Evolutionary conservation across 2,329 filamentous ascomycete genomes (phyloP).

Genomic region (Colletotrichum trifolii): DNA sequence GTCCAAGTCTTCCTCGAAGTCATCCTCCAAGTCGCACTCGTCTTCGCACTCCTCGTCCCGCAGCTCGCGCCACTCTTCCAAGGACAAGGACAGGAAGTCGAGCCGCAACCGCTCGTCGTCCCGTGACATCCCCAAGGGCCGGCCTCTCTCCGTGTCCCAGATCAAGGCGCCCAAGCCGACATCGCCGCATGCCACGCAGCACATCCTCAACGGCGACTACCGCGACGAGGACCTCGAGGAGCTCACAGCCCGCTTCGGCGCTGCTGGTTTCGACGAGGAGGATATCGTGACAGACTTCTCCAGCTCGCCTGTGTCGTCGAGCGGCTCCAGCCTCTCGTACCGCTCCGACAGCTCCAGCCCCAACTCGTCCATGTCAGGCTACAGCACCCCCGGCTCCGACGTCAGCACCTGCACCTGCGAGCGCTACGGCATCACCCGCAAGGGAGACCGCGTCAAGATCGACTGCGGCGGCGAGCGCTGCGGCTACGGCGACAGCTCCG

Average conservation of each 20-base stretch:
- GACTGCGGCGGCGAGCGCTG: slow-evolving; percentile 93
- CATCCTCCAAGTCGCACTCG: slow-evolving; percentile 57
- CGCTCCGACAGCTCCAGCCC: slow-evolving; percentile 80
- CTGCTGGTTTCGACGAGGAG: slow-evolving; percentile 68
- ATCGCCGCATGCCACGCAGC: slow-evolving; percentile 86
- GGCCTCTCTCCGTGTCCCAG: slow-evolving; percentile 86
- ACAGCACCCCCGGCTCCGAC: slow-evolving; percentile 82
- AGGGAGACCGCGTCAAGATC: slow-evolving; percentile 92
- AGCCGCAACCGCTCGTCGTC: slow-evolving; percentile 61
- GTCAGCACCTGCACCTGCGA: slow-evolving; percentile 90
- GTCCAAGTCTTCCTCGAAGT: slow-evolving; percentile 50
- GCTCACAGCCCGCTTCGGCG: slow-evolving; percentile 79
- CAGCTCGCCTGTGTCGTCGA: slow-evolving; percentile 72
- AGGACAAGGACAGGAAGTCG: slow-evolving; percentile 54
- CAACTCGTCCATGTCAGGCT: slow-evolving; percentile 79
- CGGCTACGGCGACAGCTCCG: slow-evolving; percentile 79
- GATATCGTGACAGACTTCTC: slow-evolving; percentile 66
- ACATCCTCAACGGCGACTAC: slow-evolving; percentile 87
- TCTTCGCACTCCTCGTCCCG: slow-evolving; percentile 59
- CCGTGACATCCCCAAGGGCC: slow-evolving; percentile 84
- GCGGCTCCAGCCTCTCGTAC: slow-evolving; percentile 76
- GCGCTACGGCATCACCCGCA: slow-evolving; percentile 95
- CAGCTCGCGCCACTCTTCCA: slow-evolving; percentile 47
- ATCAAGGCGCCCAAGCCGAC: slow-evolving; percentile 92
- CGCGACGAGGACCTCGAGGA: slow-evolving; percentile 79